Evolutionary conservation across 1,139 yeast species (phyloP).

Genomic region (Suhomyces bribrorum): DNA sequence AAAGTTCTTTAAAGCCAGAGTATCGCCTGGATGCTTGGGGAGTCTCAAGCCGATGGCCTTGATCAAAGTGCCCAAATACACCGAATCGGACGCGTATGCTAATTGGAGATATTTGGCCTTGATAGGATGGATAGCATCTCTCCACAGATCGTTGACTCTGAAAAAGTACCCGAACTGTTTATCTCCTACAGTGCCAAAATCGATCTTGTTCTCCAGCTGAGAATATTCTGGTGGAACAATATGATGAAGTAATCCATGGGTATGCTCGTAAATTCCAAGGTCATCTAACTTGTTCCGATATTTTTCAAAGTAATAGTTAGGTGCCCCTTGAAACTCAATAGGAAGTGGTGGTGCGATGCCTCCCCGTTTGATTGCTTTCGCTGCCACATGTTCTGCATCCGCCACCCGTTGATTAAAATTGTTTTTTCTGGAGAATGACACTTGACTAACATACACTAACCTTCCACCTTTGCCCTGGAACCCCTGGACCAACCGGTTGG

Average conservation of each 20-base stretch:
- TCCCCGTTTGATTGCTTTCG: conserved; percentile 15
- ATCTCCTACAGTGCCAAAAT: conserved; percentile 27
- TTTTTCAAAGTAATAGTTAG: conserved; percentile 34
- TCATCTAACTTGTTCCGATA: conserved; percentile 33
- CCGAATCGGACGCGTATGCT: conserved; percentile 25
- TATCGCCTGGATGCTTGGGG: conserved; percentile 6
- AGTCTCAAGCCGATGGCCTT: conserved; percentile 32
- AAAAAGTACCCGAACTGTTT: conserved; percentile 37
- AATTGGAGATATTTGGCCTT: conserved; percentile 24
- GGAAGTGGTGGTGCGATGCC: conserved; percentile 23
- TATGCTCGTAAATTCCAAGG: conserved; percentile 28
- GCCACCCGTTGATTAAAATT: conserved; percentile 17
- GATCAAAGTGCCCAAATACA: conserved; percentile 27
- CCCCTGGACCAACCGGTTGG: conserved; percentile 38
- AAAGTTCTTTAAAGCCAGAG: conserved; percentile 7
- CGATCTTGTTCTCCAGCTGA: conserved; percentile 16
- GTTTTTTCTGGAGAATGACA: conserved; percentile 38
- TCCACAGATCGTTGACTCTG: conserved; percentile 32
- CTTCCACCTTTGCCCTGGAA: conserved; percentile 33
- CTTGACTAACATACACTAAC: conserved; percentile 36
- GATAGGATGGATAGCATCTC: conserved; percentile 24
- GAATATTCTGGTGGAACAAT: conserved; percentile 33
- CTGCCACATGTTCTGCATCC: conserved; percentile 12
- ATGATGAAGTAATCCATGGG: conserved; percentile 36
- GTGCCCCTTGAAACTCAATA: conserved; percentile 31